Evolutionary conservation across 23 red algal genomes (phyloP).

Genomic region (Gracilaria gracilis): DNA sequence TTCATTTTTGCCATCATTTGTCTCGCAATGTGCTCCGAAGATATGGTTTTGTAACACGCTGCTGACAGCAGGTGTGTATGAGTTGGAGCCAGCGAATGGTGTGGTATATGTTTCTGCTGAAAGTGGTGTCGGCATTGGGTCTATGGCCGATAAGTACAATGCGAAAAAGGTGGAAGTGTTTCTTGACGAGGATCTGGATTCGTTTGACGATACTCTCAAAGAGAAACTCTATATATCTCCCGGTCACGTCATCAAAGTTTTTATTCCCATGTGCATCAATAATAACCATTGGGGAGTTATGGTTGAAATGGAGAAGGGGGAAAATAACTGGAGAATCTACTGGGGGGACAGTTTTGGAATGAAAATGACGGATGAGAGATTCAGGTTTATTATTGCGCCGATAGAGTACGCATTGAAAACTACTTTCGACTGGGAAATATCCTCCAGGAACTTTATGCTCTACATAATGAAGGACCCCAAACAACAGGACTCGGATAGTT

Average conservation of each 20-base stretch:
- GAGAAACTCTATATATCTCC: neutral
- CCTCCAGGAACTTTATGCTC: slow-evolving; percentile 11
- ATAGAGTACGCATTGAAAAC: slow-evolving; percentile 3
- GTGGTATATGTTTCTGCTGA: neutral
- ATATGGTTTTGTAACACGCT: slow-evolving; percentile 1
- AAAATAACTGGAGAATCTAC: neutral
- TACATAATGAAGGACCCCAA: neutral
- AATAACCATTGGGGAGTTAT: neutral
- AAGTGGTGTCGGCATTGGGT: neutral
- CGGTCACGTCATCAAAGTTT: neutral
- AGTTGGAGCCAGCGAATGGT: neutral
- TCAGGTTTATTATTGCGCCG: neutral
- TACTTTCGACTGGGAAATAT: neutral
- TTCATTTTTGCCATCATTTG: neutral
- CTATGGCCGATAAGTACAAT: neutral
- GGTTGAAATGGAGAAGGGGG: neutral
- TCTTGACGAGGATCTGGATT: neutral
- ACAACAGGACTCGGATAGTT: slow-evolving; percentile 4
- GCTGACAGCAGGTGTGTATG: neutral
- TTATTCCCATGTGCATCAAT: neutral
- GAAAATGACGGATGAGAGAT: neutral
- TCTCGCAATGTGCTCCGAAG: neutral
- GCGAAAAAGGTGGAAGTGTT: neutral
- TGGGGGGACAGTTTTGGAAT: neutral
- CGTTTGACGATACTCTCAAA: neutral